Evolutionary conservation across 176 grass and related monocot genomes (phyloP), one percentile per base, ranked within the genome.

Genomic region (Zea luxurians): DNA sequence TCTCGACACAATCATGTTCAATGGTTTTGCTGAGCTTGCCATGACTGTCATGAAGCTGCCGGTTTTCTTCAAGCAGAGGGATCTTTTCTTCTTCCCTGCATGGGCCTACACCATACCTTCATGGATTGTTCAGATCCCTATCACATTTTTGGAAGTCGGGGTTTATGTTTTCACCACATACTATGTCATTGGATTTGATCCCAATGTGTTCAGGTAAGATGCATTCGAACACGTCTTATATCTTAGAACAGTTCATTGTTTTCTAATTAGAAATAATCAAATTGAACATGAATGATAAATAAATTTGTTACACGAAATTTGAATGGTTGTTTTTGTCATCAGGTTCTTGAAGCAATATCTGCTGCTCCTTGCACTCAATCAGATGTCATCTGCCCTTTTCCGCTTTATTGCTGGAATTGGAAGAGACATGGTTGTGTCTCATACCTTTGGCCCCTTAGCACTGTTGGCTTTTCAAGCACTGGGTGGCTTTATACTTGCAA

Each of bases 281-380:
- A 53, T 47, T 21, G 37, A 70, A 47, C 40, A n/a, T 78, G 0
- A 27, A 69, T 54, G 64, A 66, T 63, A 80, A 68, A 73, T 70
- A 6, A 49, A 61, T 60, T 54, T 78, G 41, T 52, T 73, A 3
- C 54, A 54, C 49, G 43, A 75, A 64, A 50, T 76, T 69, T 77
- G 66, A 83, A 72, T 48, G 42, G 60, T 79, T 53, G 16, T 48
- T 63, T 86, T 1, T 72, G 27, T 27, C 43, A 48, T 64, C 90
- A 97, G 93, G 90, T 85, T 97, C 59, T 97, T 97, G 64, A 97
- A 88, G 74, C 93, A 97, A 49, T 93, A 92, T 82, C 20, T 97
- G 61, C 78, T 93, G 71, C 65, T 97, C 21, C 83, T 93, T 48
- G 82, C 16, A 36, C 68, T 93, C 63, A 92, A 86, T 84, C 93